Conservation (phyloP, 495 filamentous ascomycete genomes). For the Viridothelium virens region DNA sequence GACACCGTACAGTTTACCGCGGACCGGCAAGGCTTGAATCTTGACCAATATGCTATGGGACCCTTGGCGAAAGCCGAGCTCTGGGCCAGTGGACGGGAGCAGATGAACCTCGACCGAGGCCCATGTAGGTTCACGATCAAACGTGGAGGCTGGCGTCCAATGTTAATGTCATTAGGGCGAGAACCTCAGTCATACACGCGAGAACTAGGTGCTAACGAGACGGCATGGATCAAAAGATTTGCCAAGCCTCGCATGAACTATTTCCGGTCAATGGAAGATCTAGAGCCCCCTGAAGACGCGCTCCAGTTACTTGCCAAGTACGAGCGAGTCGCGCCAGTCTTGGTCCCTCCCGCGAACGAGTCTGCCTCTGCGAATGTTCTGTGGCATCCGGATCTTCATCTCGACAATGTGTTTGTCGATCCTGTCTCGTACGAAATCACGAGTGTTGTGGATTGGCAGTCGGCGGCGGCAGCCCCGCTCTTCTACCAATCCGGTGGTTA, state of each 20-base stretch:
- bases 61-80: slow-evolving; percentile 23
- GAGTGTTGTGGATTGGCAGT: slow-evolving; percentile 34
- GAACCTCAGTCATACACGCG: slow-evolving; percentile 25
- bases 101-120: slow-evolving; percentile 33
- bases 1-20: slow-evolving; percentile 6
- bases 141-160: slow-evolving; percentile 13
- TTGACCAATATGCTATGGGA: slow-evolving; percentile 20
- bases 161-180: slow-evolving; percentile 23
- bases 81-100: slow-evolving; percentile 26
- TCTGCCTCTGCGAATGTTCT: slow-evolving; percentile 22
- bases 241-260: slow-evolving; percentile 30
- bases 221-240: slow-evolving; percentile 28
- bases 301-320: slow-evolving; percentile 18
- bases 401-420: slow-evolving; percentile 36
- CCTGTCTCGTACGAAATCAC: slow-evolving; percentile 30
- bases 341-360: slow-evolving; percentile 17
- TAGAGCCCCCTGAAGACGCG: slow-evolving; percentile 24
- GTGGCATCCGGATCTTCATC: slow-evolving; percentile 33
- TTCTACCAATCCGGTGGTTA: slow-evolving; percentile 28
- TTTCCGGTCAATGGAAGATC: slow-evolving; percentile 21
- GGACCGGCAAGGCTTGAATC: slow-evolving; percentile 20
- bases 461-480: slow-evolving; percentile 18
- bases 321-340: slow-evolving; percentile 19
- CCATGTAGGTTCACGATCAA: slow-evolving; percentile 29
- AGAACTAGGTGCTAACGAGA: slow-evolving; percentile 33